Conservation (phyloP, 768 basidiomycete genomes). For the Leccinum obscurum region DNA sequence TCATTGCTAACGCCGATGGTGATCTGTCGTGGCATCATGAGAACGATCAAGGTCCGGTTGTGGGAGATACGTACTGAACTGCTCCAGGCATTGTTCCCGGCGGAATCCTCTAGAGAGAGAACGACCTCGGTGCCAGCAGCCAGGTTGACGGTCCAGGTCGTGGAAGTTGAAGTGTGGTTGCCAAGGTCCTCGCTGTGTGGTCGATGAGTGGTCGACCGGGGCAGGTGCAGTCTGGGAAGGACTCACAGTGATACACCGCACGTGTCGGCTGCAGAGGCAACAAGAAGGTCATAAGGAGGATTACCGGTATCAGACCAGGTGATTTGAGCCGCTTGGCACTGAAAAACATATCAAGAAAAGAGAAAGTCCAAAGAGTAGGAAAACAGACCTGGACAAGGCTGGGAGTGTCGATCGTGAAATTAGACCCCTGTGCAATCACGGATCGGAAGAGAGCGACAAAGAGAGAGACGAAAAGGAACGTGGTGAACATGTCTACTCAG, state of each 20-base stretch:
- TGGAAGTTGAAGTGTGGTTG: conserved; percentile 45
- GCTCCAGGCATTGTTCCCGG: conserved; percentile 68
- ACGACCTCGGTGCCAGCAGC: conserved; percentile 48
- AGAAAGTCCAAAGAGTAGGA: background rate
- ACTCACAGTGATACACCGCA: conserved; percentile 65
- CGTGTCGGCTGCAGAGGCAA: conserved; percentile 50
- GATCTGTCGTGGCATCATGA: conserved; percentile 28
- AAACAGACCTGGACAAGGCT: conserved; percentile 49
- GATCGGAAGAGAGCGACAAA: conserved; percentile 53
- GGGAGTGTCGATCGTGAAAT: conserved; percentile 54
- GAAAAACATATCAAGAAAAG: conserved; percentile 1
- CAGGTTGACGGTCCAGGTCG: conserved; percentile 43
- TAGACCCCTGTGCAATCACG: conserved; percentile 44
- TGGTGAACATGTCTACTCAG: conserved; percentile 63
- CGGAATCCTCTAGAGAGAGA: conserved; percentile 54
- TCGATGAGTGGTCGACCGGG: conserved; percentile 7
- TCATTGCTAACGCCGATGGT: conserved; percentile 37
- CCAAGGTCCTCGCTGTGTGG: conserved; percentile 61
- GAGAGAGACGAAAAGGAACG: conserved; percentile 75
- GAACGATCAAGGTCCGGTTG: background rate
- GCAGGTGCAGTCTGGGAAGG: background rate
- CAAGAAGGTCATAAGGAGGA: conserved; percentile 58
- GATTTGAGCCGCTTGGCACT: conserved; percentile 57
- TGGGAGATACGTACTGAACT: conserved; percentile 43
- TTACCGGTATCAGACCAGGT: conserved; percentile 47